Evolutionary conservation across 2,329 filamentous ascomycete genomes (phyloP).

Genomic region (Trichophyton benhamiae): DNA sequence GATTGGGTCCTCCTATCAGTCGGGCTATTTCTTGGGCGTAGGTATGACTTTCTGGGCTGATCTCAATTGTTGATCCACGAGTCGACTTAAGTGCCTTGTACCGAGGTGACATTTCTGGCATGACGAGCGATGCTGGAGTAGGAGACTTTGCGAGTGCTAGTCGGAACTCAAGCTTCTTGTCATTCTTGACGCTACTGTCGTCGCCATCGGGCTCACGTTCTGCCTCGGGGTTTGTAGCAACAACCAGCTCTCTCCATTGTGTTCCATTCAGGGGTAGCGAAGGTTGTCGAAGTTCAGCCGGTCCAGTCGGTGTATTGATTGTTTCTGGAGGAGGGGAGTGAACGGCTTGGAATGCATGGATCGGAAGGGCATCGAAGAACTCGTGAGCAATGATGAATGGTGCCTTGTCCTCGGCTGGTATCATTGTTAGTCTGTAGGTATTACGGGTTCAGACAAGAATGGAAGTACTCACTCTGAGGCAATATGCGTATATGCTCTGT

Average conservation of each 20-base stretch:
- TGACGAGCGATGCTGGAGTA: constrained; percentile 72
- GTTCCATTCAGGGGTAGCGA: constrained; percentile 30
- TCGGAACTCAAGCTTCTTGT: constrained; percentile 64
- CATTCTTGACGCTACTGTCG: constrained; percentile 27
- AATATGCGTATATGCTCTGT: constrained; percentile 79
- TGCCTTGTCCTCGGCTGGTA: constrained; percentile 51
- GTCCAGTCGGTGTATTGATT: constrained; percentile 39
- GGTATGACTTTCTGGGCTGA: constrained; percentile 75
- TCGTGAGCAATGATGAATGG: constrained; percentile 96
- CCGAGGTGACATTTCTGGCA: constrained; percentile 68
- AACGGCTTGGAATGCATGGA: constrained; percentile 83
- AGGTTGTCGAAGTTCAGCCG: constrained; percentile 33
- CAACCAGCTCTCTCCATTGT: constrained; percentile 75
- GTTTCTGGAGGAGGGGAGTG: constrained; percentile 37
- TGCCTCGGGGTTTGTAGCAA: constrained; percentile 52
- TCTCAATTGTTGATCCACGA: constrained; percentile 64
- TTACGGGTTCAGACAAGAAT: not conserved
- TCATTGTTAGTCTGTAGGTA: not conserved
- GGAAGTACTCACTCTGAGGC: constrained; percentile 47
- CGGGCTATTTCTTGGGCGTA: constrained; percentile 71
- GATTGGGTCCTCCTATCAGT: constrained; percentile 57
- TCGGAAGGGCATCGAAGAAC: constrained; percentile 95
- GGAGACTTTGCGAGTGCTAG: constrained; percentile 61
- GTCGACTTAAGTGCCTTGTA: constrained; percentile 62
- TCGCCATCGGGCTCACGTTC: constrained; percentile 33